These are phyloP conservation scores for Trichocladium antarcticum DNA, from an alignment of 495 filamentous ascomycete genomes.

Conservation along the genomic window DNA sequence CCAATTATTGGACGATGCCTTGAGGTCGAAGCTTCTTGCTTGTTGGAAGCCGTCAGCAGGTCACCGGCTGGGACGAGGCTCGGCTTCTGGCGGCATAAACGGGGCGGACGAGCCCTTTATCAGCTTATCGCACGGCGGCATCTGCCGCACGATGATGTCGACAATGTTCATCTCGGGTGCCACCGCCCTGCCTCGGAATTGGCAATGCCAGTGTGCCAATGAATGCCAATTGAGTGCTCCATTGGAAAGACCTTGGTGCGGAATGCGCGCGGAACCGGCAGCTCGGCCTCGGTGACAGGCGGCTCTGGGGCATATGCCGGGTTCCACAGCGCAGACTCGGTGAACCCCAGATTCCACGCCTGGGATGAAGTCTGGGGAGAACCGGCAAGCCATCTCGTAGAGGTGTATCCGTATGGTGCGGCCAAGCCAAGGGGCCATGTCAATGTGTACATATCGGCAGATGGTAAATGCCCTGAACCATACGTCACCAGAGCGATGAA, in stretches of 20 bases:
- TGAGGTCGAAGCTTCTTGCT: slow-evolving; percentile 1
- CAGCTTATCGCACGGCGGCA: slow-evolving; percentile 7
- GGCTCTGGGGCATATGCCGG: not conserved
- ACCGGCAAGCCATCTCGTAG: too few relatives aligned
- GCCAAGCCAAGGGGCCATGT: too few relatives aligned
- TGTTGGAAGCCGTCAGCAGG: not conserved
- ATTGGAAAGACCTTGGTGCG: not conserved
- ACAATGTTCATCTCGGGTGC: slow-evolving; percentile 11
- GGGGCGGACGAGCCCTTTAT: not conserved
- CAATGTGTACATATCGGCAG: too few relatives aligned
- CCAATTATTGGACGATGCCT: not conserved
- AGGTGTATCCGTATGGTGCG: too few relatives aligned
- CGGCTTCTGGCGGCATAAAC: slow-evolving; percentile 23
- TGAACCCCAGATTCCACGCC: not conserved
- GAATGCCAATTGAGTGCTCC: not conserved
- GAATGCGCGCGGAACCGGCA: slow-evolving; percentile 8
- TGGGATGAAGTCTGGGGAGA: not conserved
- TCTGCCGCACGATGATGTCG: slow-evolving; percentile 18
- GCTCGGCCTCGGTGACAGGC: slow-evolving; percentile 4
- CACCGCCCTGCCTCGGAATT: not conserved
- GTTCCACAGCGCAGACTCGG: not conserved
- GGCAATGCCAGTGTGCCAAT: not conserved
- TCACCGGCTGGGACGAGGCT: not conserved
- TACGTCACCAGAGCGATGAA: too few relatives aligned
- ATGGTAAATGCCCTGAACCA: too few relatives aligned